Evolutionary conservation across 768 basidiomycete species (phyloP).

Genomic region (Phanerochaete carnosa): DNA sequence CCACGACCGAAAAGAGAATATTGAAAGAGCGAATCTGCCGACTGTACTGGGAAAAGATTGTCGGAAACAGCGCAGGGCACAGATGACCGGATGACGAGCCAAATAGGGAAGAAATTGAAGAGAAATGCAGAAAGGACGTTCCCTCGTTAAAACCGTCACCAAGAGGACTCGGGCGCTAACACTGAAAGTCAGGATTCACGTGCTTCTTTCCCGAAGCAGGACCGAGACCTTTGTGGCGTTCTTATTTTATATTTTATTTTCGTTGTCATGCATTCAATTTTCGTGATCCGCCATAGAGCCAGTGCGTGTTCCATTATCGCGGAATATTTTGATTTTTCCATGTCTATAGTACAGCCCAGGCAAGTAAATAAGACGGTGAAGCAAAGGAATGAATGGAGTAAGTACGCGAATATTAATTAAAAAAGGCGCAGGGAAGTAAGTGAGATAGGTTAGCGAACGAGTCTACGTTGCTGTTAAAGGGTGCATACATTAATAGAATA

Average conservation of each 20-base stretch:
- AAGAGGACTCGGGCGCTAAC: not conserved
- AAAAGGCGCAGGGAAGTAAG: not conserved
- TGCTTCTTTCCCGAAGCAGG: not conserved
- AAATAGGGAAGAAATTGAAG: not conserved
- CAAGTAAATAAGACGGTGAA: no score
- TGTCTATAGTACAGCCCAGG: no score
- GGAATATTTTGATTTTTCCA: no score
- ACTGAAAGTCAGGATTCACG: not conserved
- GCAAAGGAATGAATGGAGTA: no score
- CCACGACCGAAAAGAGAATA: not conserved
- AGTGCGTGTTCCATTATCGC: no score
- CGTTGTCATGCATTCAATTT: no score
- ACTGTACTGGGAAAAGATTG: not conserved
- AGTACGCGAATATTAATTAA: no score
- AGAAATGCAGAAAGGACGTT: not conserved
- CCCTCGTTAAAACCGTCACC: not conserved
- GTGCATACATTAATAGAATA: not conserved
- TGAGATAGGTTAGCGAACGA: not conserved
- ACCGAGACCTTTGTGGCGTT: slow-evolving; percentile 1
- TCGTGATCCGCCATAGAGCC: no score
- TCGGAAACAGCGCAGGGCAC: not conserved
- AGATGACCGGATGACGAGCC: not conserved
- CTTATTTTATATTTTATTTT: no score
- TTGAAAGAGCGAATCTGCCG: not conserved
- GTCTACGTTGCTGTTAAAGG: not conserved